Conservation (phyloP, 345 rosid genomes). For the Eucalyptus marginata region DNA sequence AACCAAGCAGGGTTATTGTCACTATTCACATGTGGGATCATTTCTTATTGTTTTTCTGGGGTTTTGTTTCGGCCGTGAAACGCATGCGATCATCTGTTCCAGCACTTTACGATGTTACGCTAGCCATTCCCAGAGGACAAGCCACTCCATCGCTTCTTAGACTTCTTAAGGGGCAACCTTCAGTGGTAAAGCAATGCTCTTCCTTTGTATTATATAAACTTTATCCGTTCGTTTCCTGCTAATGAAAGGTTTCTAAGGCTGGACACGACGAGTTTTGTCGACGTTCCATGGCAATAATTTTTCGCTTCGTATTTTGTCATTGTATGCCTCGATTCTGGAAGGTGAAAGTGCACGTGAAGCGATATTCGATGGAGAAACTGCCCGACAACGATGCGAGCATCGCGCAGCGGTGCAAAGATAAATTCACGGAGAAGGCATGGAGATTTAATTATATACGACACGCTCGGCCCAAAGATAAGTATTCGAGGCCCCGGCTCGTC, state of each 20-base stretch:
- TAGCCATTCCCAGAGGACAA: constrained; percentile 48
- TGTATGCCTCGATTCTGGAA: neutral
- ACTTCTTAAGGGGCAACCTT: constrained; percentile 57
- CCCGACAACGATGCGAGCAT: constrained; percentile 44
- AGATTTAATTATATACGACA: neutral
- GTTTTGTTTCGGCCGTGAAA: constrained; percentile 78
- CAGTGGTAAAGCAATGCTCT: constrained; percentile 41
- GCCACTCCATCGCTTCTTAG: constrained; percentile 64
- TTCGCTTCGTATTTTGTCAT: neutral
- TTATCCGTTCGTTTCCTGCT: too few relatives aligned
- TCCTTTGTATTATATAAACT: too few relatives aligned
- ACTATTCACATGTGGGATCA: too few relatives aligned
- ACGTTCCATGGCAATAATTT: neutral
- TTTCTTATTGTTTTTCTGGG: constrained; percentile 28
- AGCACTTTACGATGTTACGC: constrained; percentile 73
- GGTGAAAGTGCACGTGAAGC: constrained; percentile 39
- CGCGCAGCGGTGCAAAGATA: constrained; percentile 56
- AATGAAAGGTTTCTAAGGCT: too few relatives aligned
- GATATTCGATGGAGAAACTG: constrained; percentile 39
- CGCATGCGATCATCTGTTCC: constrained; percentile 83
- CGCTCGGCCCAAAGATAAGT: neutral
- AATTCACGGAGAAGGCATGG: constrained; percentile 41
- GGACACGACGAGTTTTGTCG: neutral
- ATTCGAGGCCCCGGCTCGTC: neutral
- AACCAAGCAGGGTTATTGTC: too few relatives aligned